These are phyloP conservation scores for Aphanocladium album DNA, from an alignment of 2,329 filamentous ascomycete genomes.

Conservation along the genomic window DNA sequence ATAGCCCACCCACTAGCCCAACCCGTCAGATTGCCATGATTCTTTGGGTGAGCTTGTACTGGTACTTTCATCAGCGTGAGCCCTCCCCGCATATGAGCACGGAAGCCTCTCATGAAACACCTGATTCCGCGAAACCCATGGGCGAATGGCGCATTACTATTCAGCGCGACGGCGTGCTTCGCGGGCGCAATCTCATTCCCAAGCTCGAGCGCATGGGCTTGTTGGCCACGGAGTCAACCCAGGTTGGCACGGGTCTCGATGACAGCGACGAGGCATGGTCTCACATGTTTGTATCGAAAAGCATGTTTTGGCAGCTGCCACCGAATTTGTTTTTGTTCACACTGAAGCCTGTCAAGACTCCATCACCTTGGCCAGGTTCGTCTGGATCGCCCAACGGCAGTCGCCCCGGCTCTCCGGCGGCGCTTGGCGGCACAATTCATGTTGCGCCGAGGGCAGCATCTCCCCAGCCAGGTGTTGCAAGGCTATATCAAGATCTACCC, in stretches of 20 bases:
- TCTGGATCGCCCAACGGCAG: conserved; percentile 51
- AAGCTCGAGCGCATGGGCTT: conserved; percentile 94
- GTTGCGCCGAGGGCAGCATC: conserved; percentile 15
- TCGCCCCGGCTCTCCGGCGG: conserved; percentile 47
- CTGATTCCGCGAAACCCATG: conserved; percentile 64
- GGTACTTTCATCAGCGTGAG: conserved; percentile 90
- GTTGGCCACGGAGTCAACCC: conserved; percentile 69
- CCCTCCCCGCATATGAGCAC: conserved; percentile 62
- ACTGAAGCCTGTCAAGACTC: conserved; percentile 52
- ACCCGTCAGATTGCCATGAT: conserved; percentile 93
- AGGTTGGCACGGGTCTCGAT: conserved; percentile 61
- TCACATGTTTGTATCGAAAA: conserved; percentile 73
- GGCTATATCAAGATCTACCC: conserved; percentile 33
- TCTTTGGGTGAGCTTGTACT: conserved; percentile 90
- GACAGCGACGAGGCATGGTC: conserved; percentile 61
- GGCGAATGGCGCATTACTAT: conserved; percentile 86
- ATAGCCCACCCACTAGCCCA: conserved; percentile 72
- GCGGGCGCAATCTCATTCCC: conserved; percentile 74
- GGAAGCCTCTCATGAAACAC: conserved; percentile 59
- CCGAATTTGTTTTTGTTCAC: conserved; percentile 84
- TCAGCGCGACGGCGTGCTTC: conserved; percentile 81
- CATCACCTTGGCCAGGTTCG: conserved; percentile 41
- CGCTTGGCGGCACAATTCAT: conserved; percentile 23
- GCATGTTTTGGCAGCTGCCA: conserved; percentile 89
- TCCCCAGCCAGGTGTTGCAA: conserved; percentile 8